Conservation (phyloP, 176 grass and related monocot genomes). For the Musa schizocarpa region DNA sequence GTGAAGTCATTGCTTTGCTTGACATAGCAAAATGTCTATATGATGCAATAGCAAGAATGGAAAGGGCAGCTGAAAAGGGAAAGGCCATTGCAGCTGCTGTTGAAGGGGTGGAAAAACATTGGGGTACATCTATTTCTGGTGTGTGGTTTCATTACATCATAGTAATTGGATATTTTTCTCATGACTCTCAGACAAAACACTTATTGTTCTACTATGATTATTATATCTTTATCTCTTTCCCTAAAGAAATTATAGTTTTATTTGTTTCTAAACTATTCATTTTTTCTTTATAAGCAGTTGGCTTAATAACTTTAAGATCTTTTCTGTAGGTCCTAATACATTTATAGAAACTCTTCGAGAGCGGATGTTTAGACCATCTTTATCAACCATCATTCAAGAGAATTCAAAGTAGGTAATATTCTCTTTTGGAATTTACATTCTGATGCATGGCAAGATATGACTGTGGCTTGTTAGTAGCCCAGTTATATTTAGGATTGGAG, state of each 20-base stretch:
- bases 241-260: no score
- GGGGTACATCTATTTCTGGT: conserved; percentile 78
- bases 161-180: neutral
- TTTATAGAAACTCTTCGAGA: conserved; percentile 97
- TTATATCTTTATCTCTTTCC: neutral
- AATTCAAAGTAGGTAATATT: conserved; percentile 99
- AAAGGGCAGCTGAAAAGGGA: conserved; percentile 97
- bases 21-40: conserved; percentile 99
- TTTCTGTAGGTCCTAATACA: conserved; percentile 67
- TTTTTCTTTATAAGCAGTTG: no score
- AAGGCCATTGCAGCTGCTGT: conserved; percentile 94
- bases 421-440: conserved; percentile 30
- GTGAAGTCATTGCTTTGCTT: conserved; percentile 87
- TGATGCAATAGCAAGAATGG: conserved; percentile 96
- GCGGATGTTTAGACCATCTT: conserved; percentile 79
- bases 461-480: conserved; percentile 13
- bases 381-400: conserved; percentile 85
- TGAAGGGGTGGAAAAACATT: conserved; percentile 93
- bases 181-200: neutral
- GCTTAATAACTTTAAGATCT: neutral
- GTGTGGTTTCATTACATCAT: neutral
- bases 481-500: neutral
- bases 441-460: neutral
- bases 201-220: conserved; percentile 9
- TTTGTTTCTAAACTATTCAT: no score